Conservation (phyloP, 1,284 basidiomycete species). For the Puccinia coronata region DNA sequence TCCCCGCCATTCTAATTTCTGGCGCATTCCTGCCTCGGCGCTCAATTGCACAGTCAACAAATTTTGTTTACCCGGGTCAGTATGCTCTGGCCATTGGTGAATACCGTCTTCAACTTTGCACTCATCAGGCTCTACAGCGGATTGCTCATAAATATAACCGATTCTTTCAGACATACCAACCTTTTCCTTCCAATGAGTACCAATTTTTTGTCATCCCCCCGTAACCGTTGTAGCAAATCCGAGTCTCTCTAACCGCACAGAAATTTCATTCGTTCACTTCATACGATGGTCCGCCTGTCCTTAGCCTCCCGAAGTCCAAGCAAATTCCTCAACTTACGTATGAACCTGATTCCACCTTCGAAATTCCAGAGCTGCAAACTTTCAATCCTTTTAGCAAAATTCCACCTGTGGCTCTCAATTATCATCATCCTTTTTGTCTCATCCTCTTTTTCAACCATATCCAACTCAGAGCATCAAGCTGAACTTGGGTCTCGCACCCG, state of each 20-base stretch:
- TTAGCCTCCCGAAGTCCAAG: neutral
- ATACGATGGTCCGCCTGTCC: no score
- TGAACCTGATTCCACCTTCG: neutral
- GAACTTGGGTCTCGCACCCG: conserved; percentile 2
- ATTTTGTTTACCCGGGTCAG: no score
- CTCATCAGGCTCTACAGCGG: no score
- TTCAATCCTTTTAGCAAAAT: conserved; percentile 12
- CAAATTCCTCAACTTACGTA: conserved; percentile 1
- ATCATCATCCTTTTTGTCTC: conserved; percentile 1
- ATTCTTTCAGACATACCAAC: no score
- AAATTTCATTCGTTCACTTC: conserved; percentile 9
- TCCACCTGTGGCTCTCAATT: conserved; percentile 1
- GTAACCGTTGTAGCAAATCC: no score
- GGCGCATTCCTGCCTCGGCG: neutral
- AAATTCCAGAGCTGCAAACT: neutral
- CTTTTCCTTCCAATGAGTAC: no score
- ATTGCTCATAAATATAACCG: no score
- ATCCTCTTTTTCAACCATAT: neutral
- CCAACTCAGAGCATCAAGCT: neutral
- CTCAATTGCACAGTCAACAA: neutral
- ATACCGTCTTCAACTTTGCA: no score
- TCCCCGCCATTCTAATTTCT: neutral
- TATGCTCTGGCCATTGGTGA: no score
- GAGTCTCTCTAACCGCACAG: neutral
- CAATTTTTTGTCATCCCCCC: neutral